phyloP scores from a whole-genome alignment of 208 protist species.

The Crithidia mellificae region DNA sequence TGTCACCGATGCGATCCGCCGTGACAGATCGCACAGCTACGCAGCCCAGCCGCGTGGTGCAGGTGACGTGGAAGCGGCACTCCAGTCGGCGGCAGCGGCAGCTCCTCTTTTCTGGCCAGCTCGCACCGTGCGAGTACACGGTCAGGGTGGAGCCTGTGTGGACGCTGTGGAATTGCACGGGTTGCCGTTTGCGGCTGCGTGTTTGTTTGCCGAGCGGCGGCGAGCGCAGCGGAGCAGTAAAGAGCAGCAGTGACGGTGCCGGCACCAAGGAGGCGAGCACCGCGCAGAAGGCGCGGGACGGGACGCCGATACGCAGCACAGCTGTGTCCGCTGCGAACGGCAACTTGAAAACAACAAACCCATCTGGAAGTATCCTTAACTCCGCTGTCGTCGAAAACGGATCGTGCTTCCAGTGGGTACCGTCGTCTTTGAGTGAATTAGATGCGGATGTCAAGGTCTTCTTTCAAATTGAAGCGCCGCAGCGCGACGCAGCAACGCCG shows the following conservation, averaged over 20 bases:
- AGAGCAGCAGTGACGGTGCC: neutral
- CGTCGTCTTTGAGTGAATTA: conserved; percentile 11
- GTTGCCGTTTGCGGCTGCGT: conserved; percentile 27
- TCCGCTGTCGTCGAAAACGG: conserved; percentile 25
- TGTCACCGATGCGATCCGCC: neutral
- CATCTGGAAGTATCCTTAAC: no score
- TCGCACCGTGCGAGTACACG: conserved; percentile 20
- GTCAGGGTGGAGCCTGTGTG: conserved; percentile 31
- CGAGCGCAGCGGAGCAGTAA: neutral
- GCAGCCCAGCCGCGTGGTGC: conserved; percentile 22
- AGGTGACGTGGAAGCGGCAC: conserved; percentile 29
- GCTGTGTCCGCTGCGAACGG: no score
- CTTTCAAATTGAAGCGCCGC: conserved; percentile 21
- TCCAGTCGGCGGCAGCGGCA: neutral
- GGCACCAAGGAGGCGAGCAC: neutral
- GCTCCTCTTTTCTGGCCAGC: conserved; percentile 12
- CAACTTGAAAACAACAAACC: no score
- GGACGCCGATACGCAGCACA: neutral
- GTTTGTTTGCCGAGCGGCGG: neutral
- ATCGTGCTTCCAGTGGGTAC: conserved; percentile 34
- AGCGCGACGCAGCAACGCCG: neutral
- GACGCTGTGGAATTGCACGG: conserved; percentile 37
- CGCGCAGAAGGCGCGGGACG: neutral
- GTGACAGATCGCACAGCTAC: neutral
- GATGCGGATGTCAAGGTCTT: neutral